phyloP scores from a whole-genome alignment of 148 eudicot species.

The Limonium bicolor region DNA sequence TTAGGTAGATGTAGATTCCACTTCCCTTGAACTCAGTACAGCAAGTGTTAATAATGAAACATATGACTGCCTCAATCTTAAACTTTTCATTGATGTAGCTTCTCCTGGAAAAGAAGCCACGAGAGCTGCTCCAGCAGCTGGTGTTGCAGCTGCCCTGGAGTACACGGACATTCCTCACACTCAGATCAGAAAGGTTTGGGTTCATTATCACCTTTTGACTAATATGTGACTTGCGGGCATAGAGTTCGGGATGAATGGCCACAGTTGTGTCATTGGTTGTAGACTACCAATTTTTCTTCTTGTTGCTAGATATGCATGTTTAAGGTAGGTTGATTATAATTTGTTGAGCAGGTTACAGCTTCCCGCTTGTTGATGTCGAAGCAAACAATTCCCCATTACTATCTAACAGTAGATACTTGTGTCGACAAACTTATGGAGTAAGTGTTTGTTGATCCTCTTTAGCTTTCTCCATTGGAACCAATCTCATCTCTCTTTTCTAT shows the following conservation, averaged over 20 bases:
- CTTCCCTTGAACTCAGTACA: too few species aligned
- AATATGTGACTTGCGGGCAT: too few species aligned
- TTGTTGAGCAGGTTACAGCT: slow-evolving; percentile 8
- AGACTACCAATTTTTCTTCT: background rate
- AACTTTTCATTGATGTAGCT: slow-evolving; percentile 26
- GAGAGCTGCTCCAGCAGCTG: slow-evolving; percentile 30
- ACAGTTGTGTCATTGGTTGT: background rate
- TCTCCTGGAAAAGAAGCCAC: slow-evolving; percentile 56
- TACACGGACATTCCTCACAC: slow-evolving; percentile 69
- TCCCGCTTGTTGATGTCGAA: slow-evolving; percentile 10
- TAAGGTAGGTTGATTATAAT: background rate
- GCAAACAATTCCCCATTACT: slow-evolving; percentile 13
- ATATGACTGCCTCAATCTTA: background rate
- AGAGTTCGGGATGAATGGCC: too few species aligned
- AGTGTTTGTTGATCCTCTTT: slow-evolving; percentile 11
- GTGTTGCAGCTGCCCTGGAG: slow-evolving; percentile 32
- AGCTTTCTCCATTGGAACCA: background rate
- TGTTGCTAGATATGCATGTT: background rate
- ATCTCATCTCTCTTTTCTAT: slow-evolving; percentile 5
- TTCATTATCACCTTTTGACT: background rate
- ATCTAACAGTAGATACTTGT: slow-evolving; percentile 9
- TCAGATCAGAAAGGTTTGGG: slow-evolving; percentile 77
- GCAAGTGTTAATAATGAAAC: background rate
- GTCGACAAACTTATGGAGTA: slow-evolving; percentile 48
- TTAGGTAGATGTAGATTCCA: slow-evolving; percentile 36